Conservation (phyloP, 2,329 filamentous ascomycete species). For the Coniochaeta prunicola region DNA sequence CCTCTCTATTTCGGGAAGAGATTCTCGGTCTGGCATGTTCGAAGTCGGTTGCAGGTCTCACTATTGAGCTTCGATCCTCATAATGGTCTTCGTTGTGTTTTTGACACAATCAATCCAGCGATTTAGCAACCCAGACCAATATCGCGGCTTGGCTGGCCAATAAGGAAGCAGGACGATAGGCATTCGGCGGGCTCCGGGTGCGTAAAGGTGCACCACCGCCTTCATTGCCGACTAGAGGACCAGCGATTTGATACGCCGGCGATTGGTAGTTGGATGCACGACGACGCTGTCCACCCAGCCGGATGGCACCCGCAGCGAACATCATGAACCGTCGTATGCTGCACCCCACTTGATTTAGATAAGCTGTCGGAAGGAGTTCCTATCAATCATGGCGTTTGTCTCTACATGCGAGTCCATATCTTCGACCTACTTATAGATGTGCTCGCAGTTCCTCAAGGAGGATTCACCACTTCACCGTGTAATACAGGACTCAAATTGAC, state of each 20-base stretch:
- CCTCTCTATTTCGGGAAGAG: not conserved
- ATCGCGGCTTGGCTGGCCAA: not conserved
- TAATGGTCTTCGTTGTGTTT: not conserved
- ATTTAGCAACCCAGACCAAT: not conserved
- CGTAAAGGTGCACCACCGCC: not conserved
- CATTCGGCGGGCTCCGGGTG: not conserved
- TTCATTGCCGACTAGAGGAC: not conserved
- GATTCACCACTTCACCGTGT: too few relatives aligned
- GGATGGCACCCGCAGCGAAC: not conserved
- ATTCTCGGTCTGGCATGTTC: not conserved
- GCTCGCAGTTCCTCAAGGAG: not conserved
- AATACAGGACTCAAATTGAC: not conserved
- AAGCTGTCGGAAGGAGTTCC: not conserved
- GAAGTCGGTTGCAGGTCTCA: not conserved
- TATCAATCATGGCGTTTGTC: not conserved
- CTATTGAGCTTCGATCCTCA: not conserved
- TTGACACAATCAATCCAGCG: not conserved
- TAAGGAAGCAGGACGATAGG: not conserved
- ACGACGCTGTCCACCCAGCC: not conserved
- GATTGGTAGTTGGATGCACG: not conserved
- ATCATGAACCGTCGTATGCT: not conserved
- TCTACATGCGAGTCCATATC: not conserved
- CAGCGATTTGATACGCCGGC: not conserved
- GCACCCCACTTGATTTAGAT: not conserved
- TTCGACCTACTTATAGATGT: not conserved